phyloP scores from a whole-genome alignment of 2,329 filamentous ascomycete species.

The Fusarium oxysporum region DNA sequence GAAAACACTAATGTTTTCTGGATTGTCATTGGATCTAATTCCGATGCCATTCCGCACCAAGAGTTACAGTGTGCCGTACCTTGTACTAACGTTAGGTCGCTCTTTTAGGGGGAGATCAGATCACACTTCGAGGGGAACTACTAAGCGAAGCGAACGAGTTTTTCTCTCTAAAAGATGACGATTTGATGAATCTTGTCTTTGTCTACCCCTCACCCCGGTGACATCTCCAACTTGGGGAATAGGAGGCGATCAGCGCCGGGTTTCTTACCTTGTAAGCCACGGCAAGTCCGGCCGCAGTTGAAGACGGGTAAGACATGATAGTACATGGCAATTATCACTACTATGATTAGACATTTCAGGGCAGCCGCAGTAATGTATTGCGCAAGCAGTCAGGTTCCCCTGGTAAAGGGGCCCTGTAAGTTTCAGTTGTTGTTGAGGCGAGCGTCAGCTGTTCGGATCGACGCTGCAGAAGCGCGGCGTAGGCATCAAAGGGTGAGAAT shows the following conservation, averaged over 20 bases:
- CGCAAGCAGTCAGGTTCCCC: slow-evolving; percentile 5
- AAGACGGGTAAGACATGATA: slow-evolving; percentile 7
- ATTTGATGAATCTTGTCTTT: slow-evolving; percentile 18
- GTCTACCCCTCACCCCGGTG: slow-evolving; percentile 7
- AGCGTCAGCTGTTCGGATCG: slow-evolving; percentile 35
- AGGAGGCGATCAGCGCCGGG: slow-evolving; percentile 19
- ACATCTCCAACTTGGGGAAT: slow-evolving; percentile 17
- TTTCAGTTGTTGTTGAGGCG: slow-evolving; percentile 37
- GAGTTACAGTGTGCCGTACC: background rate
- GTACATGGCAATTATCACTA: background rate
- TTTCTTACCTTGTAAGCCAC: slow-evolving; percentile 23
- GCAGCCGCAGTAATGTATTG: background rate
- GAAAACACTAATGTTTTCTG: slow-evolving; percentile 4
- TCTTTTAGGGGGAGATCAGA: slow-evolving; percentile 13
- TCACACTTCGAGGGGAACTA: background rate
- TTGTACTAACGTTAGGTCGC: slow-evolving; percentile 6
- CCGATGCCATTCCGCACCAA: slow-evolving; percentile 1
- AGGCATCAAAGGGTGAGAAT: slow-evolving; percentile 11
- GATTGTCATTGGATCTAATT: background rate
- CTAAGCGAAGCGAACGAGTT: slow-evolving; percentile 6
- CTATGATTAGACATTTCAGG: slow-evolving; percentile 11
- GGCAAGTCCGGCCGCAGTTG: slow-evolving; percentile 12
- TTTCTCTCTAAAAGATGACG: slow-evolving; percentile 27
- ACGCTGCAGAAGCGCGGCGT: slow-evolving; percentile 28
- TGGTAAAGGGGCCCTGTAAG: slow-evolving; percentile 23